phyloP scores from a whole-genome alignment of 2,329 filamentous ascomycete genomes.

The Purpureocillium lavendulum region DNA sequence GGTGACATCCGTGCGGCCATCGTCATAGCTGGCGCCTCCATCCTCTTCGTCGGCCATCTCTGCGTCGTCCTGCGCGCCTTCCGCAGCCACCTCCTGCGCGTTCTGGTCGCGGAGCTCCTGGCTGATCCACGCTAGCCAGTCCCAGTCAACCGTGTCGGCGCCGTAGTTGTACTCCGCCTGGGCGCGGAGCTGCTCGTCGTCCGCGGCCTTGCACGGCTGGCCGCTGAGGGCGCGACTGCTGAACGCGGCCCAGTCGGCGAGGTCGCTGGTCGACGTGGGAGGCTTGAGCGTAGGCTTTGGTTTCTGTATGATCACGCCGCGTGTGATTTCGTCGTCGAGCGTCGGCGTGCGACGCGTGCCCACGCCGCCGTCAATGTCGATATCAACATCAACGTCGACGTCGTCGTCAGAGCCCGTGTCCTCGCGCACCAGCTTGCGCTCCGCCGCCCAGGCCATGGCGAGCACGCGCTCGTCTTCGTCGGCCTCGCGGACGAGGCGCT shows the following conservation, averaged over 20 bases:
- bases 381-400: not conserved
- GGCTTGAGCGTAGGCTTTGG: conserved; percentile 7
- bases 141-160: conserved; percentile 7
- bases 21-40: not conserved
- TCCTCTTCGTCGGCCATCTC: conserved; percentile 6
- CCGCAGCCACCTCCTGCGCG: not conserved
- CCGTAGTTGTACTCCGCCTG: conserved; percentile 14
- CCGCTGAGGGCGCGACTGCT: conserved; percentile 15
- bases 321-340: conserved; percentile 23
- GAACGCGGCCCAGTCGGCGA: conserved; percentile 17
- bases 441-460: conserved; percentile 22
- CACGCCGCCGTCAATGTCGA: not conserved
- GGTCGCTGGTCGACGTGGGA: conserved; percentile 7
- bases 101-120: conserved; percentile 7
- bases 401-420: conserved; percentile 12
- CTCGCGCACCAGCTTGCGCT: no score
- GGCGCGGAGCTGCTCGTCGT: conserved; percentile 15
- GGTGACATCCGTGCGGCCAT: no score
- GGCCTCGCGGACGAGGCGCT: conserved; percentile 26
- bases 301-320: conserved; percentile 19
- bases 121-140: conserved; percentile 13
- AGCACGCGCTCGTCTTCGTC: conserved; percentile 26
- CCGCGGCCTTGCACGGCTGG: conserved; percentile 11
- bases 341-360: conserved; percentile 4
- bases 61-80: conserved; percentile 8